These are phyloP conservation scores for Thymus quinquecostatus DNA, from an alignment of 257 asterid species.

Conservation along the genomic window DNA sequence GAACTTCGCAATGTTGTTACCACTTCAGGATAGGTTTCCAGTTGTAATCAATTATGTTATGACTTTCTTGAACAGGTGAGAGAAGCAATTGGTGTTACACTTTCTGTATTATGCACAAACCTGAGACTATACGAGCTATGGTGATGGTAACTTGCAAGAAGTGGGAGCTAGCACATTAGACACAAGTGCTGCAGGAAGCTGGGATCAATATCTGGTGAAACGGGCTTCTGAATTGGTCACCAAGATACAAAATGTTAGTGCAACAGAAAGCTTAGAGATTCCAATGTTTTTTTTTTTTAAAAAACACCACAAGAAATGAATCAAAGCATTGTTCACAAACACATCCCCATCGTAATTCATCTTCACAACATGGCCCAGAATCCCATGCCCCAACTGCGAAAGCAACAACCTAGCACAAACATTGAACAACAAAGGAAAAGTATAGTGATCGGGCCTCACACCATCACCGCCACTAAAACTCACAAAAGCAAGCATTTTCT, in stretches of 20 bases:
- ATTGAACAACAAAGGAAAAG: slow-evolving; percentile 75
- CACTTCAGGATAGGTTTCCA: slow-evolving; percentile 19
- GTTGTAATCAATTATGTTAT: slow-evolving; percentile 27
- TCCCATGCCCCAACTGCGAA: slow-evolving; percentile 53
- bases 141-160: slow-evolving; percentile 43
- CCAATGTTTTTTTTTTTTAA: neutral
- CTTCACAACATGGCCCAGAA: slow-evolving; percentile 62
- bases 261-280: slow-evolving; percentile 57
- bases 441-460: slow-evolving; percentile 73
- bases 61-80: slow-evolving; percentile 69
- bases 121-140: slow-evolving; percentile 68
- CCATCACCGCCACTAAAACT: slow-evolving; percentile 11
- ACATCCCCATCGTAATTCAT: slow-evolving; percentile 54
- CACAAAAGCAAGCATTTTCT: slow-evolving; percentile 45
- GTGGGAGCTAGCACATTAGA: slow-evolving; percentile 38
- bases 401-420: slow-evolving; percentile 56
- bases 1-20: slow-evolving; percentile 9
- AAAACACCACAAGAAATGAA: slow-evolving; percentile 47
- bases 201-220: slow-evolving; percentile 69
- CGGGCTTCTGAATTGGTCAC: slow-evolving; percentile 74
- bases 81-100: slow-evolving; percentile 92
- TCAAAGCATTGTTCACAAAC: slow-evolving; percentile 74
- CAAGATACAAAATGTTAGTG: slow-evolving; percentile 66
- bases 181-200: slow-evolving; percentile 43
- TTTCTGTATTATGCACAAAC: slow-evolving; percentile 89